These are phyloP conservation scores for Lactarius hatsudake DNA, from an alignment of 768 basidiomycete genomes.

Conservation along the genomic window DNA sequence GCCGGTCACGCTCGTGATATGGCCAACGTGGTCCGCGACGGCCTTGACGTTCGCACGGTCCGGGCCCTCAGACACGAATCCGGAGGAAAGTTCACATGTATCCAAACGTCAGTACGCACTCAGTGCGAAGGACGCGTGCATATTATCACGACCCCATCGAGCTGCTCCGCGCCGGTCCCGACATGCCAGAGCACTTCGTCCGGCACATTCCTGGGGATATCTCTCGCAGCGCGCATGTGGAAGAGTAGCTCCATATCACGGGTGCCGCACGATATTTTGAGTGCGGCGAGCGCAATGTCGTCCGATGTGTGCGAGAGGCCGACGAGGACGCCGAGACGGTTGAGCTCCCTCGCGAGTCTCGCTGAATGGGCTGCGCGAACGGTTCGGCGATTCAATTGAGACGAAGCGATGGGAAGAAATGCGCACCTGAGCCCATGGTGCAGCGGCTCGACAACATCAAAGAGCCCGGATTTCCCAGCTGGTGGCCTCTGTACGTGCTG, in stretches of 20 bases:
- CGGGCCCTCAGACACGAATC: constrained; percentile 54
- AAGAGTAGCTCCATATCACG: constrained; percentile 93
- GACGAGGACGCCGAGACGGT: constrained; percentile 80
- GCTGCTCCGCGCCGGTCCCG: constrained; percentile 62
- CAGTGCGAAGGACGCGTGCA: constrained; percentile 1
- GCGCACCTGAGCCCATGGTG: constrained; percentile 64
- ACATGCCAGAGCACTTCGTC: constrained; percentile 61
- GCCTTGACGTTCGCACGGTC: constrained; percentile 59
- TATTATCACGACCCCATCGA: constrained; percentile 89
- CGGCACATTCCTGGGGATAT: constrained; percentile 76
- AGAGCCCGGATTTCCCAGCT: constrained; percentile 24
- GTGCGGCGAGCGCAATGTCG: constrained; percentile 53
- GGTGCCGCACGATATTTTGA: constrained; percentile 58
- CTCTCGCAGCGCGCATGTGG: constrained; percentile 74
- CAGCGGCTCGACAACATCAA: constrained; percentile 52
- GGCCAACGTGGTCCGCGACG: constrained; percentile 83
- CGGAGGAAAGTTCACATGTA: constrained; percentile 78
- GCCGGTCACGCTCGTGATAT: constrained; percentile 71
- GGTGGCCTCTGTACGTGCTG: too few species aligned
- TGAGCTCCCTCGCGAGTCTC: constrained; percentile 84
- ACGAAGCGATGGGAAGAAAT: not conserved
- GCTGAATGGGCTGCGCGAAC: constrained; percentile 57
- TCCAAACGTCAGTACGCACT: not conserved
- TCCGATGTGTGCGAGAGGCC: constrained; percentile 56
- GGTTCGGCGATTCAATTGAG: not conserved